Evolutionary conservation across 148 eudicot genomes (phyloP), one percentile per base, ranked within the genome.

Genomic region (Vaccinium darrowii): DNA sequence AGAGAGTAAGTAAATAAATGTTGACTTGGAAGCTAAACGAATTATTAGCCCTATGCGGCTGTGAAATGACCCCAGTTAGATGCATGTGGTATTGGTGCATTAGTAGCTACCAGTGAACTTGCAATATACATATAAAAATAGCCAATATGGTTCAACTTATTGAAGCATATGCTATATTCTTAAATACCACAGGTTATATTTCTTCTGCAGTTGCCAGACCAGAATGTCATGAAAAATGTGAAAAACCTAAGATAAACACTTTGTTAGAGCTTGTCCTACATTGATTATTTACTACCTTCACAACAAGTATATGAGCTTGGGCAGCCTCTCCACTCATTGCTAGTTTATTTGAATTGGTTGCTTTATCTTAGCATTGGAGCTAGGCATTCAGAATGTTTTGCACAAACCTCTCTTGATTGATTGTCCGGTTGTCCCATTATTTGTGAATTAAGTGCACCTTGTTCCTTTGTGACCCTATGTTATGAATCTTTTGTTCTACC

Each of bases 21-120:
- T 27, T 69, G 43, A 30, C 8, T 49, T 60, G 10, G 39, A 65
- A 49, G 78, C 84, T 50, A 30, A 80, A 71, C 18, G 39, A 30
- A 82, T 69, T 51, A 51, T 19, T 33, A 23, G n/a, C 57, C 16
- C 54, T 16, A 47, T 3, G 1, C n/a, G 11, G 52, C n/a, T n/a
- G 39, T 81, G 84, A 23, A 63, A 6, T 23, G 21, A 21, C 83
- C n/a, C 76, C 21, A 63, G 39, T 65, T 36, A 3, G 82, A 53
- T 80, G 71, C 51, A 25, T 13, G 10, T 47, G 12, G n/a, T 7
- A 78, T 9, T 72, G 10, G 76, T 72, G 19, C 49, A 1, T 33
- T 16, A 72, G 76, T 78, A 78, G 62, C 62, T 18, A 19, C 82
- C 71, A 62, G 33, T 80, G 81, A 79, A 60, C 63, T 80, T 19